Conservation (phyloP, 768 basidiomycete genomes). For the Boletus reticulatus region DNA sequence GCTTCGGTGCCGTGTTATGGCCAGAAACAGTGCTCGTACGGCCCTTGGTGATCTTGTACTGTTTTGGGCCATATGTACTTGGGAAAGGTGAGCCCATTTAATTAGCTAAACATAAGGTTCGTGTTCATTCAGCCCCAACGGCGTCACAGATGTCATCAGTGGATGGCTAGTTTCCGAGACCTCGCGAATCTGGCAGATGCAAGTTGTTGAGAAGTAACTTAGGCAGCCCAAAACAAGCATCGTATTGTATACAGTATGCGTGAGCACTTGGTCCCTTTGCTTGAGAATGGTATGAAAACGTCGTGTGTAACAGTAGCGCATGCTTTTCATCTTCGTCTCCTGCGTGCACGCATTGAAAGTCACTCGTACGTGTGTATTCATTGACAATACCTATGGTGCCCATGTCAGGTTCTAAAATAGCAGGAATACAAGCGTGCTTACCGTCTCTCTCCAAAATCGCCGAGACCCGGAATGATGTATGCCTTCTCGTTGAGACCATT, state of each 20-base stretch:
- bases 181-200: not conserved
- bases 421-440: slow-evolving; percentile 24
- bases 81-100: slow-evolving; percentile 6
- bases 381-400: slow-evolving; percentile 22
- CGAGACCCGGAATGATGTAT: slow-evolving; percentile 91
- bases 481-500: slow-evolving; percentile 87
- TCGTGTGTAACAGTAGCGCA: not conserved
- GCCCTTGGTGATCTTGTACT: slow-evolving; percentile 14
- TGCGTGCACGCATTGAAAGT: no score
- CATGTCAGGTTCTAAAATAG: not conserved
- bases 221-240: not conserved
- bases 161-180: slow-evolving; percentile 5
- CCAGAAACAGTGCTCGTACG: slow-evolving; percentile 12
- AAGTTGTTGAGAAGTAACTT: not conserved
- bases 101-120: not conserved
- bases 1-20: slow-evolving; percentile 2
- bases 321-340: not conserved
- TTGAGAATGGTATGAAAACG: no score
- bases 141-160: slow-evolving; percentile 9
- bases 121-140: not conserved
- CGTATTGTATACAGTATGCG: not conserved
- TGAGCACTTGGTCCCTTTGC: no score
- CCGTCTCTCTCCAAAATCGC: slow-evolving; percentile 96
- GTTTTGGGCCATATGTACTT: slow-evolving; percentile 11
- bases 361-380: not conserved